These are phyloP conservation scores for Apiospora saccharicola DNA, from an alignment of 2,329 filamentous ascomycete species.

Conservation along the genomic window DNA sequence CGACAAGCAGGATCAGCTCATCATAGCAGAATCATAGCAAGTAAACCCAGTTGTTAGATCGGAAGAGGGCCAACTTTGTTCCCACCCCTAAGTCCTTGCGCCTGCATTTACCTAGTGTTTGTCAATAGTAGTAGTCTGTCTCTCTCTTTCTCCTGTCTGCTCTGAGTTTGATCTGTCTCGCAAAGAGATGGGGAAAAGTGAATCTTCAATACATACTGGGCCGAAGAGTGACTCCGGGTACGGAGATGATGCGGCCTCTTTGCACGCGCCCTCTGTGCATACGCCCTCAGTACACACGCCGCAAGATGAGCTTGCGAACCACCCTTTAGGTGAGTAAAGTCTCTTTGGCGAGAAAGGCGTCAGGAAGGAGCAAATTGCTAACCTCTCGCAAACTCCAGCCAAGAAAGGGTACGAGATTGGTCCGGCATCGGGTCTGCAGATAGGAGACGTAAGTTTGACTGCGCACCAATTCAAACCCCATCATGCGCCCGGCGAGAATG, in stretches of 20 bases:
- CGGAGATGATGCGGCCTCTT: slow-evolving; percentile 19
- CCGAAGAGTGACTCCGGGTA: slow-evolving; percentile 25
- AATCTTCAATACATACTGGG: slow-evolving; percentile 5
- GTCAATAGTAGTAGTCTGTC: not conserved
- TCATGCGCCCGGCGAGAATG: slow-evolving; percentile 5
- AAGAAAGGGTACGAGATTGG: slow-evolving; percentile 47
- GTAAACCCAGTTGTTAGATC: not conserved
- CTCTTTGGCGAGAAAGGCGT: not conserved
- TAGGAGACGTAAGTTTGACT: slow-evolving; percentile 44
- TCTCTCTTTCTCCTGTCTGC: slow-evolving; percentile 14
- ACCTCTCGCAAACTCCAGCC: slow-evolving; percentile 33
- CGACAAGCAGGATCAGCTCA: not conserved
- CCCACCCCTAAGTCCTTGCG: slow-evolving; percentile 9
- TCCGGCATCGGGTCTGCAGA: slow-evolving; percentile 43
- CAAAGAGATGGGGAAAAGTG: slow-evolving; percentile 24
- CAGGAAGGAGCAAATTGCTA: not conserved
- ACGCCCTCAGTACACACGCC: not conserved
- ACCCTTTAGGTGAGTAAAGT: slow-evolving; percentile 22
- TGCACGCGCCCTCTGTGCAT: not conserved
- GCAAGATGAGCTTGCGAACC: not conserved
- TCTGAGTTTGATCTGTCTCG: slow-evolving; percentile 25
- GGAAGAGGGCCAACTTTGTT: slow-evolving; percentile 23
- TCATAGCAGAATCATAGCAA: not conserved
- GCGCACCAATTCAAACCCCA: not conserved
- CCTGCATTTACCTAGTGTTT: slow-evolving; percentile 9